Evolutionary conservation across 371 early-diverging fungal species (phyloP), one percentile per base, ranked within the genome.

Genomic region (Blakeslea trispora): DNA sequence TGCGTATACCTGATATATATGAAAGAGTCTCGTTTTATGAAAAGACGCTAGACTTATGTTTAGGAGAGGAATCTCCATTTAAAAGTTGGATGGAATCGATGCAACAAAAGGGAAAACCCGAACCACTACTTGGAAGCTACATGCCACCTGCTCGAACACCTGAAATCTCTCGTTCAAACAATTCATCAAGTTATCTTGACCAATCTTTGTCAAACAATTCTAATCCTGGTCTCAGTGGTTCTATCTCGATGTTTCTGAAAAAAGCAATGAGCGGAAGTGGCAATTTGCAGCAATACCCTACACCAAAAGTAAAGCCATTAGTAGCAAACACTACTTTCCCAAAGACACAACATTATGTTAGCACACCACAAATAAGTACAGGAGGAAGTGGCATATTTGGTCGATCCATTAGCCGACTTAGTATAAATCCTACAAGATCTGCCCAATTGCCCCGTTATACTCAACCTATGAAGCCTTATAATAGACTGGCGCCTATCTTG

Each of bases 11-110:
- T 11, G 69, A 67, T 45, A 51, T 67, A 3, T 46, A 59, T 10
- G 69, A 75, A 49, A 53, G 75, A 43, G 28, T 72, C n/a, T 43
- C 53, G n/a, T 72, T 72, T 45, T 72, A 72, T 46, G 68, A 75
- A 42, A 66, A 66, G 32, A 69, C 72, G 10, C 44, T 61, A 15
- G 53, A 68, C 39, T 44, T 61, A 5, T 75, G 70, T 48, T 32
- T 68, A 10, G 57, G 59, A 40, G 66, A 66, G 15, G 69, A 68
- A 37, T 63, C 69, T 5, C 57, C 56, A 1, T 46, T 74, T 5
- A 41, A 54, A 14, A 31, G 24, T 2, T 74, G 74, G 74, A 43
- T 57, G n/a, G 54, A 42, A 21, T 42, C 49, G 28, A 55, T 55
- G 9, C 37, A 51, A 35, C 19, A 23, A 37, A 70, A 71, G 55